These are phyloP conservation scores for Metarhizium sp. DNA, from an alignment of 2,329 filamentous ascomycete species.

Conservation along the genomic window DNA sequence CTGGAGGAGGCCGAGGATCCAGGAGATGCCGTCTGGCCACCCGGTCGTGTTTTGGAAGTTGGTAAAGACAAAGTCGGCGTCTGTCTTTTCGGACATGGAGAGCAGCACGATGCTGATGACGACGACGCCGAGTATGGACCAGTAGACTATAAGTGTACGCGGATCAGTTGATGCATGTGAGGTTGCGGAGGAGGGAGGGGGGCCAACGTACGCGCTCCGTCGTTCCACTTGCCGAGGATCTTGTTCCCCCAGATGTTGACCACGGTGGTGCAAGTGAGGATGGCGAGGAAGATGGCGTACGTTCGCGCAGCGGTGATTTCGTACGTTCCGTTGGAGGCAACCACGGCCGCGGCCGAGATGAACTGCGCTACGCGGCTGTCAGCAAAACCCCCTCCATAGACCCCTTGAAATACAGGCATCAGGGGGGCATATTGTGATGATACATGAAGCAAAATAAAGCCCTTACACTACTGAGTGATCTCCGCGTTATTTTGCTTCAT, in stretches of 20 bases:
- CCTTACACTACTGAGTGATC: too few species aligned
- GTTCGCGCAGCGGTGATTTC: slow-evolving; percentile 28
- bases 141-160: slow-evolving; percentile 22
- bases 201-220: slow-evolving; percentile 23
- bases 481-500: too few species aligned
- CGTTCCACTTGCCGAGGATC: slow-evolving; percentile 32
- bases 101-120: slow-evolving; percentile 34
- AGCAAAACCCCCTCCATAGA: not conserved
- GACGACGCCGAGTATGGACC: slow-evolving; percentile 31
- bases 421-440: too few species aligned
- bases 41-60: slow-evolving; percentile 35
- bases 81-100: slow-evolving; percentile 28
- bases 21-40: slow-evolving; percentile 36
- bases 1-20: slow-evolving; percentile 37
- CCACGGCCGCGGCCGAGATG: slow-evolving; percentile 30
- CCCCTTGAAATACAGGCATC: too few species aligned
- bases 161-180: not conserved
- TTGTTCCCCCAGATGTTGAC: slow-evolving; percentile 32
- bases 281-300: slow-evolving; percentile 31
- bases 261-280: slow-evolving; percentile 25
- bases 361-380: slow-evolving; percentile 26
- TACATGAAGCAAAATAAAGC: too few species aligned
- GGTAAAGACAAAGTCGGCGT: slow-evolving; percentile 32
- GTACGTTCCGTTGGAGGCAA: slow-evolving; percentile 28
- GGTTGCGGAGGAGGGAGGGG: not conserved